Evolutionary conservation across 2,329 filamentous ascomycete genomes (phyloP), one percentile per base, ranked within the genome.

Genomic region (Fusarium multiceps): DNA sequence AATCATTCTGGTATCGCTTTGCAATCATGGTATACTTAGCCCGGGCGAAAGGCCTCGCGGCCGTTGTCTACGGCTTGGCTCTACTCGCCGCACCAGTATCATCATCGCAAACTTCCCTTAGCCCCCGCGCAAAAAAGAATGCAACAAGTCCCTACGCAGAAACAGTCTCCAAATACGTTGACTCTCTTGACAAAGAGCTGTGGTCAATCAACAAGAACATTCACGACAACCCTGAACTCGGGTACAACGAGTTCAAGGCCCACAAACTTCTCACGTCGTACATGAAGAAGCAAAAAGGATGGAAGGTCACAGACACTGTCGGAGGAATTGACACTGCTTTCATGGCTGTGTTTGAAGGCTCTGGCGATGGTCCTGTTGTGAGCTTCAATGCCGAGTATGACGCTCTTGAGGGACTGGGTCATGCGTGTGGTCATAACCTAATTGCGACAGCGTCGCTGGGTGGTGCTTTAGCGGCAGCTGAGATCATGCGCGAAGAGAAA

Each of bases 241-340:
- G 78, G 0, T 84, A 79, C 60, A 76, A 83, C 40, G 82, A 84
- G 66, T 73, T 76, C 46, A 79, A 80, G 20, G 82, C 83, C 0
- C 82, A 84, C 57, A 75, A 80, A 6, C 71, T 79, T 4, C 72
- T 85, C 34, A 82, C 80, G 0, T 72, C 76, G 7, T 84, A 78
- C 55, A 72, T 83, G 63, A 71, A 75, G 48, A 72, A 68, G 13
- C 77, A 79, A 34, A 70, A 71, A 16, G 61, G 76, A 8, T 82
- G 82, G 81, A 73, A 78, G 6, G 81, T 85, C 9, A 81, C 78
- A 1, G 68, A 75, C 6, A 79, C 79, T 1, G 81, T 81, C 0
- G 82, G 82, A 27, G 79, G 77, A 4, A 79, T 84, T 47, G 76
- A 78, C 7, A 85, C 83, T 4, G 82, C 82, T 8, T 84, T 83